These are phyloP conservation scores for Candida sanyaensis DNA, from an alignment of 1,139 yeast species.

Conservation along the genomic window DNA sequence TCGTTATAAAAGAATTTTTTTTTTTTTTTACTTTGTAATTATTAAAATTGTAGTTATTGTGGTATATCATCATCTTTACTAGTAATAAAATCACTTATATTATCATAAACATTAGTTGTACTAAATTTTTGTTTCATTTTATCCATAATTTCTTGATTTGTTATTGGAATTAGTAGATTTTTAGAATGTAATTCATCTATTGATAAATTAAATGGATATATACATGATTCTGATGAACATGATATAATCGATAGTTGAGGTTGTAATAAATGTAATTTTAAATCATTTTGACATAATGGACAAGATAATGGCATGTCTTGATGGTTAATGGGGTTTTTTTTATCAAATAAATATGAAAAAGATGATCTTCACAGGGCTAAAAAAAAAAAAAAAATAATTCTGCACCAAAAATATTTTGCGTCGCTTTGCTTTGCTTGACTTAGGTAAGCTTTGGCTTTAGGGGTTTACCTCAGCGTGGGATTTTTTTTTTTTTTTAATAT, in stretches of 20 bases:
- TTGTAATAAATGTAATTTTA: conserved; percentile 29
- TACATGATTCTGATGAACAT: conserved; percentile 29
- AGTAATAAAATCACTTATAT: conserved; percentile 30
- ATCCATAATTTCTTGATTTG: conserved; percentile 28
- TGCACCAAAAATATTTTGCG: no score
- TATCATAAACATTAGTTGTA: conserved; percentile 23
- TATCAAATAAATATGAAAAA: no score
- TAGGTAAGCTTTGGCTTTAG: no score
- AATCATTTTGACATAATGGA: conserved; percentile 27
- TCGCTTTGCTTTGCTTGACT: no score
- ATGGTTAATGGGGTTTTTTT: not conserved
- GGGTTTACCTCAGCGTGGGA: no score
- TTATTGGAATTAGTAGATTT: conserved; percentile 22
- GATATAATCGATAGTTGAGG: conserved; percentile 27
- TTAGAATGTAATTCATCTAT: conserved; percentile 26
- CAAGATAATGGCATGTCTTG: conserved; percentile 16
- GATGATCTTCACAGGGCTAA: conserved; percentile 1
- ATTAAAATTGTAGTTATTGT: not conserved
- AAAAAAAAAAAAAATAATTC: not conserved
- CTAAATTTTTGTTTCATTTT: conserved; percentile 27
- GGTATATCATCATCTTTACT: conserved; percentile 23
- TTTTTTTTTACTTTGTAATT: no score
- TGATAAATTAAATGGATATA: conserved; percentile 34
- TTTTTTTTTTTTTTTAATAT: not conserved
- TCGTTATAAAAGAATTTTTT: not conserved